Evolutionary conservation across 2,329 filamentous ascomycete species (phyloP).

Genomic region (Phoma sp.): DNA sequence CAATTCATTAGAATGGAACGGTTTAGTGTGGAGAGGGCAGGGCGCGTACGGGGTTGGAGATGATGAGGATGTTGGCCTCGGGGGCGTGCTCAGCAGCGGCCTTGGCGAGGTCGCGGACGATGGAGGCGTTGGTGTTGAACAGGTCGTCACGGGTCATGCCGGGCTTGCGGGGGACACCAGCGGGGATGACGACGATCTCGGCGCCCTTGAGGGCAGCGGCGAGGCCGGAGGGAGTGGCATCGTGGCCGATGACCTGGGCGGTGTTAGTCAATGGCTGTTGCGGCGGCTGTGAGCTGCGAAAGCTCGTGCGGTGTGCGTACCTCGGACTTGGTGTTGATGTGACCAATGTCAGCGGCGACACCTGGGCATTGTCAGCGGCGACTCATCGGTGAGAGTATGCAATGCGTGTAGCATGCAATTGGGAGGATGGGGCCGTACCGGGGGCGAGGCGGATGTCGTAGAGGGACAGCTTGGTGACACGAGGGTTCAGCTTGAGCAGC

Average conservation of each 20-base stretch:
- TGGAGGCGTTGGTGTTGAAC: slow-evolving; percentile 99
- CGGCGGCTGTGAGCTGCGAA: too few species aligned
- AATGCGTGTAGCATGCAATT: neutral
- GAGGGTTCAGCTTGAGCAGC: slow-evolving; percentile 97
- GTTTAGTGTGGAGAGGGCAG: too few species aligned
- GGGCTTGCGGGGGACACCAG: slow-evolving; percentile 97
- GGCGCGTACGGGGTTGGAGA: slow-evolving; percentile 83
- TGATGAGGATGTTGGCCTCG: slow-evolving; percentile 94
- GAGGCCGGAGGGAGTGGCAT: slow-evolving; percentile 76
- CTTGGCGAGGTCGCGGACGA: slow-evolving; percentile 98
- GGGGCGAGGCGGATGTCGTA: slow-evolving; percentile 97
- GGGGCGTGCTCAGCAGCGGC: slow-evolving; percentile 86
- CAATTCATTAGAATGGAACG: too few species aligned
- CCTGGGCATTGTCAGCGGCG: slow-evolving; percentile 57
- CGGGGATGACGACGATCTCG: slow-evolving; percentile 96
- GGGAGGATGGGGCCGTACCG: slow-evolving; percentile 65
- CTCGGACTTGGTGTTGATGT: slow-evolving; percentile 98
- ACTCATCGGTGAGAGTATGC: neutral
- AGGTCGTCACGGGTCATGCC: slow-evolving; percentile 99
- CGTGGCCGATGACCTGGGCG: slow-evolving; percentile 78
- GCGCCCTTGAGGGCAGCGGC: slow-evolving; percentile 80
- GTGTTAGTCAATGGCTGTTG: slow-evolving; percentile 22
- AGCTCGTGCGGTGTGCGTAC: slow-evolving; percentile 39
- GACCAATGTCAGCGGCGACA: slow-evolving; percentile 96
- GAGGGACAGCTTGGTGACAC: slow-evolving; percentile 90